Conservation (phyloP, 2,329 filamentous ascomycete species). For the Aspergillus sp. region DNA sequence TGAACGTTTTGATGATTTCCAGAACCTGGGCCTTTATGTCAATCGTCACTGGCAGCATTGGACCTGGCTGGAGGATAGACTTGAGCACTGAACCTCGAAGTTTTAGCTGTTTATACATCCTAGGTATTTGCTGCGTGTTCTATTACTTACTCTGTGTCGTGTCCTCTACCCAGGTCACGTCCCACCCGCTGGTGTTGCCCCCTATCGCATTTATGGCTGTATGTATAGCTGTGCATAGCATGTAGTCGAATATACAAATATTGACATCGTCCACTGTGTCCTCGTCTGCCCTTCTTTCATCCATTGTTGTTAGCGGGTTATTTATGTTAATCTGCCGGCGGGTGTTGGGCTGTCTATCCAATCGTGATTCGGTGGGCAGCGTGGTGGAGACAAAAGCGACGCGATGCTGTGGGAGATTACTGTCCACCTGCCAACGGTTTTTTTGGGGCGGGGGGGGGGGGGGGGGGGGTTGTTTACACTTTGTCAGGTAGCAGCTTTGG, state of each 20-base stretch:
- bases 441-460: too few species aligned
- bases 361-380: too few species aligned
- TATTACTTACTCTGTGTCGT: slow-evolving; percentile 29
- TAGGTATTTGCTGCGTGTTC: background rate
- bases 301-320: slow-evolving; percentile 14
- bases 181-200: slow-evolving; percentile 10
- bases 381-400: too few species aligned
- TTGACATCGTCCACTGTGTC: slow-evolving; percentile 50
- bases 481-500: too few species aligned
- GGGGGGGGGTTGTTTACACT: too few species aligned
- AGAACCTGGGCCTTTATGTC: slow-evolving; percentile 51
- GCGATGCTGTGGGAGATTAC: too few species aligned
- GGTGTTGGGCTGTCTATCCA: too few species aligned
- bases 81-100: slow-evolving; percentile 40
- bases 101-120: background rate
- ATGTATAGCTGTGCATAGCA: slow-evolving; percentile 49
- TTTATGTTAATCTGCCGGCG: background rate
- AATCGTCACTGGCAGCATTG: slow-evolving; percentile 41
- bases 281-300: slow-evolving; percentile 23
- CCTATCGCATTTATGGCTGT: slow-evolving; percentile 39
- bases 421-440: too few species aligned
- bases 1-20: slow-evolving; percentile 48
- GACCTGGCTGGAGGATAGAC: slow-evolving; percentile 41
- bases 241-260: slow-evolving; percentile 57
- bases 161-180: slow-evolving; percentile 23